Base-by-base conservation (phyloP, 1,284 basidiomycete genomes). In the Moesziomyces antarcticus region DNA sequence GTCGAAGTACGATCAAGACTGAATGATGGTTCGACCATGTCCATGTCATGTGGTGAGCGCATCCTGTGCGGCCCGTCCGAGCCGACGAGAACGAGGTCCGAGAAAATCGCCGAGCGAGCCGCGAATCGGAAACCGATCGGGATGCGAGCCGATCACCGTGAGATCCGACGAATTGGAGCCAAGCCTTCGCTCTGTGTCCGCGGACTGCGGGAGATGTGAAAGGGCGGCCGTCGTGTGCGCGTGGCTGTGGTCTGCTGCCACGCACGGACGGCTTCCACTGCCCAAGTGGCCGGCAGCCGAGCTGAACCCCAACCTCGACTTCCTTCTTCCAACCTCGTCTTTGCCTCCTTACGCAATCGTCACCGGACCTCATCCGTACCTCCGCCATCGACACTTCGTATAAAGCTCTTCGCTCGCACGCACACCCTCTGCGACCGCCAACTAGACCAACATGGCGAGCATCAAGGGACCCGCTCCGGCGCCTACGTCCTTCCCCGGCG, bases 381-480 rank as follows among this genome's bases (percentile, higher is more conserved):
- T 33, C 13, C 10, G 30, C 30, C 8, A 13, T 33, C 30, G 30
- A 33, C 13, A 33, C 30, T 13, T 33, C 30, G 13, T 10, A 33
- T 10, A 42, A 42, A 42, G 40, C 40, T 14, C 40, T 18, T 9
- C 14, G 1, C 3, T 14, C 18, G 27, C 7, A 7, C 18, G 24
- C 49, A 25, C 41, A 37, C 11, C 16, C 18, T 18, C 9, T 16
- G 10, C 27, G 3, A 21, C 11, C 5, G 45, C 35, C 10, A 14
- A 22, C 27, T 27, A 16, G 7, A 40, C 30, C 50, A 51, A 18
- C n/a, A 74, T 74, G 72, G 60, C 71, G 3, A 71, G 75, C 58
- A 74, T 82, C 74, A 82, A 82, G 57, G 81, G 80, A 5, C 78
- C 82, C 44, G 73, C 80, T 18, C 69, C 78, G 10, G 77, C 80